phyloP scores from a whole-genome alignment of 2,329 filamentous ascomycete genomes.

The Alternaria alternata region DNA sequence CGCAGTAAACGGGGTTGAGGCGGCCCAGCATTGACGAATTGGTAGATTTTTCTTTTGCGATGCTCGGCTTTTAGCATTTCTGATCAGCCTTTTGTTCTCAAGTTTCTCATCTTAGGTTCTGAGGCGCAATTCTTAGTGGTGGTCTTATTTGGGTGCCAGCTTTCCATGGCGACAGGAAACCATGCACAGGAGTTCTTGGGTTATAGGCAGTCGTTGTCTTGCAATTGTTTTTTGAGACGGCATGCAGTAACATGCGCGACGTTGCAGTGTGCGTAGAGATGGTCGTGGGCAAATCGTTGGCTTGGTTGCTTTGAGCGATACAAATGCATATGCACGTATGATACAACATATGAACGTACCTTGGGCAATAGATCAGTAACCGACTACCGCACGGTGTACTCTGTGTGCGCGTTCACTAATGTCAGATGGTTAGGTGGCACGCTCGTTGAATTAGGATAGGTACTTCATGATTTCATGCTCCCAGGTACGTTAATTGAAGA shows the following conservation, averaged over 20 bases:
- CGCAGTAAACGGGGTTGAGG: not conserved
- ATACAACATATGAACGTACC: not conserved
- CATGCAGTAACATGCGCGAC: not conserved
- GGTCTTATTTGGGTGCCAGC: not conserved
- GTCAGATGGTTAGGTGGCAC: too few species aligned
- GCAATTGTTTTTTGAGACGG: not conserved
- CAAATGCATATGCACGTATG: not conserved
- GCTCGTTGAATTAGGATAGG: too few species aligned
- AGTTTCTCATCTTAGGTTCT: not conserved
- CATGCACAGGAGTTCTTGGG: not conserved
- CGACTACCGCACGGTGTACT: too few species aligned
- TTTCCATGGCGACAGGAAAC: not conserved
- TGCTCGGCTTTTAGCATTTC: not conserved
- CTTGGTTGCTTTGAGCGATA: not conserved
- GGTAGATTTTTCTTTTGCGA: too few species aligned
- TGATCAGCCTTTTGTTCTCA: not conserved
- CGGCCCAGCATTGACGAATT: too few species aligned
- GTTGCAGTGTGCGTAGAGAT: not conserved
- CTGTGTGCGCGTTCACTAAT: too few species aligned
- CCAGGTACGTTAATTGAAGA: too few species aligned
- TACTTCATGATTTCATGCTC: too few species aligned
- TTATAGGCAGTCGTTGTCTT: not conserved
- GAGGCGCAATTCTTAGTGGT: not conserved
- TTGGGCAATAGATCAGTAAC: not conserved
- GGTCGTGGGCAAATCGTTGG: not conserved